Conservation (phyloP, 1,284 basidiomycete genomes). For the Rhodotorula sp. region DNA sequence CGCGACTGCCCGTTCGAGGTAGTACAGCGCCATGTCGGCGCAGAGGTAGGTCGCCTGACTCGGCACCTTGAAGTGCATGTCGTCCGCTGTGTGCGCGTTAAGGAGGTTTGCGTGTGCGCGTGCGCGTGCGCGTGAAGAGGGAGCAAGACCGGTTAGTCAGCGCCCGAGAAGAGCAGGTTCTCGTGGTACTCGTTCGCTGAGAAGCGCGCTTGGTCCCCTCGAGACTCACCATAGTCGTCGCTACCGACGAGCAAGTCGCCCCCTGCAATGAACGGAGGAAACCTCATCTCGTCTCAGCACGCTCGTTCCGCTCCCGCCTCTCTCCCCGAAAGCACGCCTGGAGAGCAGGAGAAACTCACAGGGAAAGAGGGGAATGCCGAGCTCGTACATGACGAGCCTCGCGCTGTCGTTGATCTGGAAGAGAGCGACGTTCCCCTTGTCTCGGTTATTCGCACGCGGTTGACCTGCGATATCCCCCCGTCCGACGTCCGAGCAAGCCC, state of each 20-base stretch:
- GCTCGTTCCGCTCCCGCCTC: neutral
- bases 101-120: too few species aligned
- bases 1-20: neutral
- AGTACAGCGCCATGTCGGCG: slow-evolving; percentile 4
- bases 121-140: neutral
- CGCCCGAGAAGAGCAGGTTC: neutral
- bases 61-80: neutral
- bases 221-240: neutral
- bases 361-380: slow-evolving; percentile 1
- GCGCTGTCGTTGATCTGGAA: slow-evolving; percentile 12
- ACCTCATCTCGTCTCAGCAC: too few species aligned
- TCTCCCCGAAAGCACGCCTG: too few species aligned
- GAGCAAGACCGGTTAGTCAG: neutral
- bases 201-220: too few species aligned
- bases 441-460: neutral
- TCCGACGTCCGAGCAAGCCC: too few species aligned
- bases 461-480: neutral
- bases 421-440: neutral
- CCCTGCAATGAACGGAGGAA: neutral
- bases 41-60: slow-evolving; percentile 7
- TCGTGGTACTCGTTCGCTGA: too few species aligned
- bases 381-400: neutral
- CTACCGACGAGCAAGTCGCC: neutral
- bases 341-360: neutral
- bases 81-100: neutral